A percentile compares a stretch with the other conserved stretches of the same genome.
Conservation (phyloP, 2,329 filamentous ascomycete species). For the Colletotrichum gigasporum region DNA sequence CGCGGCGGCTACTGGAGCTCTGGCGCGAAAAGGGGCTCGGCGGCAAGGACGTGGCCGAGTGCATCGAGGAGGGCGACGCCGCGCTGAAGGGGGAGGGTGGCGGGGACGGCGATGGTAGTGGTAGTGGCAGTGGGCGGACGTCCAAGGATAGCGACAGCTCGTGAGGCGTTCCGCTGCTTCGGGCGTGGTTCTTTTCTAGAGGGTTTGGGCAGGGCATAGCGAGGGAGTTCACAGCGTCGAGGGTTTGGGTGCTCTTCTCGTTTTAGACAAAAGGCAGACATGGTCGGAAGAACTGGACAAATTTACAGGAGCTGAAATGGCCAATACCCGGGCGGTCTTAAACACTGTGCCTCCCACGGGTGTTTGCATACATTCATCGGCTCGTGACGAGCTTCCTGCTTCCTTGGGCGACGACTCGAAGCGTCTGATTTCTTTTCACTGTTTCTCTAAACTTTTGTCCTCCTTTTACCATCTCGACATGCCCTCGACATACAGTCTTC, state of each 20-base stretch:
- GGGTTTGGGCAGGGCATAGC: conserved; percentile 6
- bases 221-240: conserved; percentile 19
- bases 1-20: conserved; percentile 57
- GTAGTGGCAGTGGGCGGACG: conserved; percentile 20
- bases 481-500: conserved; percentile 6
- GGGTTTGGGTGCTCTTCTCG: background rate
- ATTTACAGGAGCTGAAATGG: too few relatives aligned
- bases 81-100: conserved; percentile 45
- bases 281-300: conserved; percentile 1
- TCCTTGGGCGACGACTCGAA: too few relatives aligned
- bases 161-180: too few relatives aligned
- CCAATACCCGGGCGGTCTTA: too few relatives aligned
- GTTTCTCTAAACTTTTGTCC: background rate
- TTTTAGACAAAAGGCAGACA: too few relatives aligned
- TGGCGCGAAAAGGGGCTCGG: conserved; percentile 67
- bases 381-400: too few relatives aligned
- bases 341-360: too few relatives aligned
- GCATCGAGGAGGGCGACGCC: conserved; percentile 64
- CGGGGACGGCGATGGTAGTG: conserved; percentile 23
- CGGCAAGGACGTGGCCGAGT: conserved; percentile 61
- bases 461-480: too few relatives aligned
- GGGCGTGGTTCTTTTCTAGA: background rate
- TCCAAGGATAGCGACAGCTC: conserved; percentile 32
- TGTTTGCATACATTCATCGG: too few relatives aligned
- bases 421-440: conserved; percentile 1